phyloP scores from a whole-genome alignment of 1,139 yeast genomes.

The Saccharomycopsis phalli region DNA sequence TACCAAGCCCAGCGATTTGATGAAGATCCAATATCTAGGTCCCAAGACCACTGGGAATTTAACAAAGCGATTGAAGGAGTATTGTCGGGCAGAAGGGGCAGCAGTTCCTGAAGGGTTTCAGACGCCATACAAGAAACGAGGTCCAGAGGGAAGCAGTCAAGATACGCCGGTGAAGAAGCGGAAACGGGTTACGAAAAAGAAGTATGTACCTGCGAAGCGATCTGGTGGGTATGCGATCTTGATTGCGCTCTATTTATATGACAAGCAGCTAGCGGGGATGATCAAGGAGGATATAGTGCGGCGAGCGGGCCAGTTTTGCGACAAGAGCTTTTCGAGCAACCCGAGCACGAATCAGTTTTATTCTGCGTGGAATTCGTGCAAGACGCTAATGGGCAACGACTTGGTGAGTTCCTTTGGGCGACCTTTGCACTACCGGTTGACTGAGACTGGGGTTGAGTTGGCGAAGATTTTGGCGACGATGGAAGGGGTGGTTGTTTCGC shows the following conservation, averaged over 20 bases:
- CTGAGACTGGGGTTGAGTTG: conserved; percentile 62
- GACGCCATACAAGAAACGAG: conserved; percentile 1
- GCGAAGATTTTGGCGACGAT: conserved; percentile 36
- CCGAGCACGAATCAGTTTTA: conserved; percentile 55
- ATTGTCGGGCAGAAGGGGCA: conserved; percentile 34
- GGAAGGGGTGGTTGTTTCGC: background rate
- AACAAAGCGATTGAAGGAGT: conserved; percentile 28
- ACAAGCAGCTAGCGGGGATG: conserved; percentile 42
- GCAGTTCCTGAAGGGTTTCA: conserved; percentile 28
- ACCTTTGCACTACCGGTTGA: conserved; percentile 53
- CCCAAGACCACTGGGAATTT: conserved; percentile 38
- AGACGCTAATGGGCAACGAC: conserved; percentile 53
- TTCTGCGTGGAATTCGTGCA: conserved; percentile 74
- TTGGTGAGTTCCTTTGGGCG: conserved; percentile 51
- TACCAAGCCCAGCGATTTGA: conserved; percentile 35
- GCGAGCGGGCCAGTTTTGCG: conserved; percentile 54
- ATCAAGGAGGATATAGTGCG: conserved; percentile 51
- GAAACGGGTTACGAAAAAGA: conserved; percentile 28
- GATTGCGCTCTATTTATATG: conserved; percentile 50
- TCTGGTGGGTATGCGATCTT: conserved; percentile 87
- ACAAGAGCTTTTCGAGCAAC: conserved; percentile 54
- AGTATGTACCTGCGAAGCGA: conserved; percentile 66
- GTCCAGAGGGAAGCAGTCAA: no score
- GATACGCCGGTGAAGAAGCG: conserved; percentile 23
- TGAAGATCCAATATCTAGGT: conserved; percentile 40